Base-by-base conservation (phyloP, 345 rosid species). In the Euphorbia lathyris region DNA sequence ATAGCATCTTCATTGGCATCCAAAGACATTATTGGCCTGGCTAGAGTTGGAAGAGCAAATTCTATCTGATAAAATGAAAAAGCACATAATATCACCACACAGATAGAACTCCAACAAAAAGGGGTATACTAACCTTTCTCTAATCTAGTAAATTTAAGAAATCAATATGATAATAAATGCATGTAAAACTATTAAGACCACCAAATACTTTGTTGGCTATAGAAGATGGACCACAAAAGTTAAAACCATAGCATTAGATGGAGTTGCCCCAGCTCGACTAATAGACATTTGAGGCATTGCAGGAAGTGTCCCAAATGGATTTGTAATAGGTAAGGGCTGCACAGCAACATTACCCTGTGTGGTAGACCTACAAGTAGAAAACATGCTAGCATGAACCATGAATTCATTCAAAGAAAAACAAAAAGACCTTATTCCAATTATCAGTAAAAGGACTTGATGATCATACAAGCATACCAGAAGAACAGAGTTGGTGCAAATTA, bases 1-100 rank as follows among this genome's bases (percentile, higher is more conserved):
- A 90, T 86, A 67, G 99, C 98, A 87, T 92, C 98, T 82, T 95
- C 98, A 71, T 89, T 86, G 25, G 98, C 98, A 71, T 95, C 97
- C 84, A 95, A 81, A 60, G 99, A 90, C 98, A 95, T 88, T 25
- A 95, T 91, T n/a, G 99, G 99, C 75, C 83, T 84, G 23, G 97
- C 82, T 63, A 95, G 79, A 81, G 89, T 84, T 72, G 98, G 97
- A 83, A 95, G 82, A 38, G 93, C 97, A 51, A 92, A 84, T 81
- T 92, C 97, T 69, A 95, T 95, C 98, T 95, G 88, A 77, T 76
- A 60, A 79, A 42, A 51, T 34, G 40, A 60, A 72, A 76, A 77
- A 50, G 67, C 48, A 71, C 4, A 74, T 58, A 56, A 5, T 9
- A 62, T 71, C 47, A 59, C 11, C 51, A 68, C n/a, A 61, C 3